Evolutionary conservation across 2,329 filamentous ascomycete species (phyloP).

Genomic region (Trichoderma lentiforme): DNA sequence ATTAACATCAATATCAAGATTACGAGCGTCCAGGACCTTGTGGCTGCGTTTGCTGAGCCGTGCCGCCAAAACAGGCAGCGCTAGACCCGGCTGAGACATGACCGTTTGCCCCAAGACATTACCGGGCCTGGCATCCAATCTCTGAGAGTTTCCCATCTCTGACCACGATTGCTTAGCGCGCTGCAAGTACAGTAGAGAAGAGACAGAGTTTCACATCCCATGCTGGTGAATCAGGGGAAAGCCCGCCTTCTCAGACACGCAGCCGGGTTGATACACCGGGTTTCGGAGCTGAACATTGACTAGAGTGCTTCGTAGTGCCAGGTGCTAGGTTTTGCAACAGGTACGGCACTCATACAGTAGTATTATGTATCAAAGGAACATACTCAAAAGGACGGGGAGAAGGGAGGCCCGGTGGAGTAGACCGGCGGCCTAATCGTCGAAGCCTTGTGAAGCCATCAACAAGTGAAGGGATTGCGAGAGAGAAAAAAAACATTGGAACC

Average conservation of each 20-base stretch:
- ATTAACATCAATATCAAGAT: background rate
- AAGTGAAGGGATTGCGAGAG: background rate
- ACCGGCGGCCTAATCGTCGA: background rate
- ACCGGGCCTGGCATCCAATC: background rate
- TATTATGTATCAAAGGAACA: background rate
- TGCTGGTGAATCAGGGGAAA: constrained; percentile 7
- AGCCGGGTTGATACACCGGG: background rate
- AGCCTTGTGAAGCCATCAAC: background rate
- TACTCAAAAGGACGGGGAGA: background rate
- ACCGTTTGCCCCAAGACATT: background rate
- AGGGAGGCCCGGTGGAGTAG: background rate
- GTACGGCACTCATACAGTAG: too few relatives aligned
- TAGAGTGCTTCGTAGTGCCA: background rate
- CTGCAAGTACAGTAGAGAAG: background rate
- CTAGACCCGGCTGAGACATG: constrained; percentile 1
- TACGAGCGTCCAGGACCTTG: background rate
- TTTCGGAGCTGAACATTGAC: background rate
- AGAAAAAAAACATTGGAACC: background rate
- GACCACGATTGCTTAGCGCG: background rate
- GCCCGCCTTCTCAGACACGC: background rate
- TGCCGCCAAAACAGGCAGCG: background rate
- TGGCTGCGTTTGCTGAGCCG: constrained; percentile 2
- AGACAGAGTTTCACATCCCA: background rate
- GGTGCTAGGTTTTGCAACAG: background rate
- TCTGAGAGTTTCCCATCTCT: background rate